A percentile compares a stretch with the other conserved stretches of the same genome.
These are phyloP conservation scores for Buxus sempervirens DNA, from an alignment of 164 flowering plant species.

Conservation along the genomic window DNA sequence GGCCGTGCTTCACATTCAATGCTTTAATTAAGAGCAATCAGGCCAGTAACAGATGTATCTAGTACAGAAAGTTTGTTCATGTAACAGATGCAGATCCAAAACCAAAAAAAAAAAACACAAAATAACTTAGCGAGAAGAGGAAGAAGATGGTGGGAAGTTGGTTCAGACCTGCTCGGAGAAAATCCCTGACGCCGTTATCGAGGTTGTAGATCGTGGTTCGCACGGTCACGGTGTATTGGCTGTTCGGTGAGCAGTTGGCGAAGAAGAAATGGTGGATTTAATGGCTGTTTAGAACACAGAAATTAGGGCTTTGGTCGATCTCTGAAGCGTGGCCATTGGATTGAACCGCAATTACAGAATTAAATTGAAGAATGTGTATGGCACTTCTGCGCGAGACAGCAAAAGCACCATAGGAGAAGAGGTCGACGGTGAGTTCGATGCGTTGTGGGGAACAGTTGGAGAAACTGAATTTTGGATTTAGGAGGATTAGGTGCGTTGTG, in stretches of 20 bases:
- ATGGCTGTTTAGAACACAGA: too few species aligned
- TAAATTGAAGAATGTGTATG: too few species aligned
- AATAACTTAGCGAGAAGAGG: slow-evolving; percentile 44
- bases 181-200: slow-evolving; percentile 53
- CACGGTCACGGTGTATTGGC: slow-evolving; percentile 58
- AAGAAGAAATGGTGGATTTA: too few species aligned
- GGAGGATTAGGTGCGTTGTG: too few species aligned
- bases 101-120: slow-evolving; percentile 40
- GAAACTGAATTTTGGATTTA: too few species aligned
- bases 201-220: slow-evolving; percentile 69
- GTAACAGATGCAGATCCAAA: slow-evolving; percentile 50
- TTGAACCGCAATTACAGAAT: too few species aligned
- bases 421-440: too few species aligned
- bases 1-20: slow-evolving; percentile 55
- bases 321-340: too few species aligned
- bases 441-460: too few species aligned
- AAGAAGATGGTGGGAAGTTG: slow-evolving; percentile 61
- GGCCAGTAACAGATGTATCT: slow-evolving; percentile 75
- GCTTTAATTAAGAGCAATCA: slow-evolving; percentile 60
- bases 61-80: slow-evolving; percentile 39
- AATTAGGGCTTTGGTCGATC: too few species aligned
- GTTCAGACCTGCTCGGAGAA: slow-evolving; percentile 77
- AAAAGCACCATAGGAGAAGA: too few species aligned
- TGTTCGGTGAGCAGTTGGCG: slow-evolving; percentile 70
- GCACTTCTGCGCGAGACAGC: too few species aligned